Base-by-base conservation (phyloP, 2,329 filamentous ascomycete genomes). In the Pseudogymnoascus sp. region DNA sequence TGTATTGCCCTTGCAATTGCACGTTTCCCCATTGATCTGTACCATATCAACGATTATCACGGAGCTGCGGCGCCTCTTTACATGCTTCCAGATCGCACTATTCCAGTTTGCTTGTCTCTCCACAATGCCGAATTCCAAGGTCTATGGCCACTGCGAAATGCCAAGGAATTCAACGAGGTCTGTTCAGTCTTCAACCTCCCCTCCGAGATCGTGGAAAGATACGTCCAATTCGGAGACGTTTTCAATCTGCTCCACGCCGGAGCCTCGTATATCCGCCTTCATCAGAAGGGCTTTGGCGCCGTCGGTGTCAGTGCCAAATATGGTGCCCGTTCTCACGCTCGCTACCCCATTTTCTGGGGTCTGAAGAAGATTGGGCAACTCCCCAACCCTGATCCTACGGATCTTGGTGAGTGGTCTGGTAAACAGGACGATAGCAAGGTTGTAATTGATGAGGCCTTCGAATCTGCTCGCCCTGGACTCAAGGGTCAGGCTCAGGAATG, bases 101-200 rank as follows among this genome's bases (percentile, higher is more conserved):
- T 88, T 43, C 85, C 85, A 2, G 80, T 81, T 66, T 86, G 83
- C 67, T 74, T 88, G 7, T 88, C 85, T 0, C 81, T 88, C 11
- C 86, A 88, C 72, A 88, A 88, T 66, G 86, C 86, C 60, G 86
- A 88, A 67, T 88, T 88, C 68, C 86, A 88, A 71, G 86, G 86
- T 60, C 75, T 88, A 21, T 88, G 86, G 86, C 84, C 85, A 0
- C 87, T 88, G 81, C 78, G 86, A 8, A 85, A 81, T 7, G 77
- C 81, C 6, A 80, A 83, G 49, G 86, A 88, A 68, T 79, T 80
- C 63, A 80, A 81, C 42, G 86, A 89, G 72, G 84, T 88, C 28
- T 63, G 84, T n/a, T 84, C 84, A 11, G 83, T 88, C 36, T 88
- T 85, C 74, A 87, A 87, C 68, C 74, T 88, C 28, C 88, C 86